Evolutionary conservation across 139 green algal species (phyloP).

Genomic region (Pedinophyceae sp.): DNA sequence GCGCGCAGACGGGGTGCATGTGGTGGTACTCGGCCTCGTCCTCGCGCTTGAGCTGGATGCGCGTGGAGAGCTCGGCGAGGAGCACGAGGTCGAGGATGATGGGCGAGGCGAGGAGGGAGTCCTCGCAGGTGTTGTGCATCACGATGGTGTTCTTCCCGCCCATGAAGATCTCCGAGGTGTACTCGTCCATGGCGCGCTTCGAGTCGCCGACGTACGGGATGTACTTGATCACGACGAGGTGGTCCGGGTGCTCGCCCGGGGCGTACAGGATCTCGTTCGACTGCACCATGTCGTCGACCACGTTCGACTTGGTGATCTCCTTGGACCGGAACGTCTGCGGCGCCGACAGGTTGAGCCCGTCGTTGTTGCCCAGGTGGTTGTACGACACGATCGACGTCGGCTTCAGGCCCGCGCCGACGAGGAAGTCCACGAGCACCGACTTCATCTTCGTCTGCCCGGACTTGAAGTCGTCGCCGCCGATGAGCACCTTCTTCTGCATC

Average conservation of each 20-base stretch:
- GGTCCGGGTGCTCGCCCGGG: conserved; percentile 90
- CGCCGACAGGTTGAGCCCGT: conserved; percentile 91
- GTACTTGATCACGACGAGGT: conserved; percentile 99
- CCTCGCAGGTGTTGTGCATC: conserved; percentile 99
- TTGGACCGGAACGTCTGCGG: conserved; percentile 74
- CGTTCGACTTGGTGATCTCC: conserved; percentile 96
- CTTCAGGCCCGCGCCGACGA: conserved; percentile 97
- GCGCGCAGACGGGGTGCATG: conserved; percentile 83
- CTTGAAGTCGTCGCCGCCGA: conserved; percentile 99
- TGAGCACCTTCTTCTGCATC: conserved; percentile 55
- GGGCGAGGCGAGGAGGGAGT: conserved; percentile 89
- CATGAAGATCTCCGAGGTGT: conserved; percentile 92
- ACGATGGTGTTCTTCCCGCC: conserved; percentile 92
- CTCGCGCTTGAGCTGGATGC: conserved; percentile 74
- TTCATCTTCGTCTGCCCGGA: conserved; percentile 82
- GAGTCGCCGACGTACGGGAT: conserved; percentile 92
- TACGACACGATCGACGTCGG: conserved; percentile 93
- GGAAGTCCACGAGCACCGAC: conserved; percentile 90
- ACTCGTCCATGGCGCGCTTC: conserved; percentile 99
- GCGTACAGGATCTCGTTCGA: conserved; percentile 87
- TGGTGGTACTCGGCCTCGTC: conserved; percentile 48
- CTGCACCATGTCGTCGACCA: conserved; percentile 97
- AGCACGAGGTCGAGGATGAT: conserved; percentile 98
- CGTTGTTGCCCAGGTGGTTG: conserved; percentile 99
- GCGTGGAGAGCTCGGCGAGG: conserved; percentile 80